phyloP scores from a whole-genome alignment of 164 flowering plant species.

The Annona cherimola region DNA sequence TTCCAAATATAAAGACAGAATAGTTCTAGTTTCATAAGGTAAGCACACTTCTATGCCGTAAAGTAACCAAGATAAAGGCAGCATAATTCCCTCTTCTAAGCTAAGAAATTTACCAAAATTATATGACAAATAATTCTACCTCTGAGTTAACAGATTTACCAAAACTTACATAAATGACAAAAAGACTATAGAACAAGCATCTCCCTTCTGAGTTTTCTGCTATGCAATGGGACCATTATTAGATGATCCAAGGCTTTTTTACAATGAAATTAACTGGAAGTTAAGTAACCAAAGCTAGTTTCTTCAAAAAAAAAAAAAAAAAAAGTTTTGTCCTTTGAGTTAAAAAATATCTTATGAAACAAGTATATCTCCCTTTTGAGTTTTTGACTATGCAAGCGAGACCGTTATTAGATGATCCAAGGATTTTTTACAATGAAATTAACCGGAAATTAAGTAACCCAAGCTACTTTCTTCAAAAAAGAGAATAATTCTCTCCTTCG shows the following conservation, averaged over 20 bases:
- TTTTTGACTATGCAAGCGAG: too few species aligned
- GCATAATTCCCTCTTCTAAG: background rate
- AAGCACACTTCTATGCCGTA: background rate
- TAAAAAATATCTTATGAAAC: too few species aligned
- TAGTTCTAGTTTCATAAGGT: background rate
- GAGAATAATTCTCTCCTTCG: too few species aligned
- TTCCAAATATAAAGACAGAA: background rate
- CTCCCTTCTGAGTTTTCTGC: background rate
- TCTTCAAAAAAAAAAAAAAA: too few species aligned
- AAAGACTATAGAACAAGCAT: background rate
- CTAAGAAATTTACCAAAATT: background rate
- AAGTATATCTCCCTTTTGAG: too few species aligned
- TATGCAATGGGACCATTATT: background rate
- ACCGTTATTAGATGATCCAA: too few species aligned
- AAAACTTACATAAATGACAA: background rate
- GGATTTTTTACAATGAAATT: too few species aligned
- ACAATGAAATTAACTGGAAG: too few species aligned
- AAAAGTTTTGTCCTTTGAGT: too few species aligned
- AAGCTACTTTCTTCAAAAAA: too few species aligned
- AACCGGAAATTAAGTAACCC: too few species aligned
- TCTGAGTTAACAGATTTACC: background rate
- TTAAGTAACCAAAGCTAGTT: too few species aligned
- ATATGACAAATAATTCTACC: background rate
- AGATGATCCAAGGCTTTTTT: background rate
- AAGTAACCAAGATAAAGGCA: background rate